Evolutionary conservation across 1,284 basidiomycete species (phyloP).

Genomic region (Sphaerobolus stellatus): DNA sequence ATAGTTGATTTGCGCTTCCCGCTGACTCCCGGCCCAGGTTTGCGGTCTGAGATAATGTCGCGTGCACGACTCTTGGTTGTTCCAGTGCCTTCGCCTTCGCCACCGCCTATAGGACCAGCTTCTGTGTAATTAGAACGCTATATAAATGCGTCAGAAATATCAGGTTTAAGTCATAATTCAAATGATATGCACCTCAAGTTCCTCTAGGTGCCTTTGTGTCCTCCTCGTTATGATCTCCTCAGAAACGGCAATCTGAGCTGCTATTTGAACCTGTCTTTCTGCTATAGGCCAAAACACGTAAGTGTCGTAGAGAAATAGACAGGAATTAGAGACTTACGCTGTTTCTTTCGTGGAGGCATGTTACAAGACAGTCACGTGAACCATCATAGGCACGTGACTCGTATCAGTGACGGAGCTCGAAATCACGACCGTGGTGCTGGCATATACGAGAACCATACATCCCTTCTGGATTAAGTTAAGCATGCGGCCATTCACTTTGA

Average conservation of each 20-base stretch:
- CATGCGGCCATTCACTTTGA: slow-evolving; percentile 14
- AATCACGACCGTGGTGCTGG: background rate
- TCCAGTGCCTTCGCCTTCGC: slow-evolving; percentile 36
- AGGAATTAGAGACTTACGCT: slow-evolving; percentile 4
- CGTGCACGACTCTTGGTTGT: slow-evolving; percentile 63
- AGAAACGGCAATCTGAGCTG: slow-evolving; percentile 37
- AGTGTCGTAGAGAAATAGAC: background rate
- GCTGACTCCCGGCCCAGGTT: slow-evolving; percentile 15
- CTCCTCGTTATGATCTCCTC: slow-evolving; percentile 71
- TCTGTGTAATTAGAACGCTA: slow-evolving; percentile 80
- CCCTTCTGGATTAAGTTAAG: background rate
- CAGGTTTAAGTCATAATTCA: slow-evolving; percentile 10
- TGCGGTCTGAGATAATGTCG: slow-evolving; percentile 20
- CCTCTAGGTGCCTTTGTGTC: slow-evolving; percentile 72
- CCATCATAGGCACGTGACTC: background rate
- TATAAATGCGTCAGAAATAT: slow-evolving; percentile 12
- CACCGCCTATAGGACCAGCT: slow-evolving; percentile 40
- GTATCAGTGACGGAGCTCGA: slow-evolving; percentile 5
- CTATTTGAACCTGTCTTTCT: slow-evolving; percentile 39
- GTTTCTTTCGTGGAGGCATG: slow-evolving; percentile 13
- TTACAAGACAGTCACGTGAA: background rate
- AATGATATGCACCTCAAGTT: slow-evolving; percentile 62
- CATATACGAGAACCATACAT: background rate
- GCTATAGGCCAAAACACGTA: slow-evolving; percentile 34
- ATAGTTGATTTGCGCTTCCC: slow-evolving; percentile 76